These are phyloP conservation scores for Arthrobotrys entomopaga DNA, from an alignment of 2,329 filamentous ascomycete species.

Conservation along the genomic window DNA sequence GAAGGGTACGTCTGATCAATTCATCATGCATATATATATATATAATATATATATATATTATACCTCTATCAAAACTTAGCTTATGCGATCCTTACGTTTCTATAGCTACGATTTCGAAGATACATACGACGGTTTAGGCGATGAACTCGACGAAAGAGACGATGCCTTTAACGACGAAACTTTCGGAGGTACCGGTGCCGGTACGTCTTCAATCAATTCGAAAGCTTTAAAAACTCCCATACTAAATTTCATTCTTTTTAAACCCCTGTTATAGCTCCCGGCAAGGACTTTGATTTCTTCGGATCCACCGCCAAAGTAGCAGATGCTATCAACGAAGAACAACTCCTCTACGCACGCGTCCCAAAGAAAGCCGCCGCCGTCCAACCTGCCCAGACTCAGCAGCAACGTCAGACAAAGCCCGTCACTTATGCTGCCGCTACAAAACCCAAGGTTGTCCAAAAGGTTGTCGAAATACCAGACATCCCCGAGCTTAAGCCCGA, in stretches of 20 bases:
- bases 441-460: constrained; percentile 23
- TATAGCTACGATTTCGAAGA: constrained; percentile 87
- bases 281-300: constrained; percentile 97
- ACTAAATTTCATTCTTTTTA: not conserved
- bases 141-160: constrained; percentile 88
- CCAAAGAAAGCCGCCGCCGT: constrained; percentile 68
- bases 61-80: not conserved
- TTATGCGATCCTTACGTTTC: constrained; percentile 62
- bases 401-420: constrained; percentile 62
- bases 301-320: constrained; percentile 89
- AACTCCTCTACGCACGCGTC: constrained; percentile 78
- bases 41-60: constrained; percentile 12
- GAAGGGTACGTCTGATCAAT: constrained; percentile 61
- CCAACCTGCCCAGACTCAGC: constrained; percentile 60
- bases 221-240: not conserved
- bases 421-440: constrained; percentile 73
- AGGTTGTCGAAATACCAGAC: constrained; percentile 66
- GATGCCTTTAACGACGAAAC: constrained; percentile 98
- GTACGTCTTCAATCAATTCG: constrained; percentile 57
- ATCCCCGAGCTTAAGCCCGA: constrained; percentile 92
- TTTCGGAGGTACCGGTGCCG: constrained; percentile 71
- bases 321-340: constrained; percentile 88
- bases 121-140: constrained; percentile 93
- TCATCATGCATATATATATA: too few species aligned
- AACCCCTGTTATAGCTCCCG: constrained; percentile 61